phyloP scores from a whole-genome alignment of 768 basidiomycete species.

The Leucogyrophana mollusca region DNA sequence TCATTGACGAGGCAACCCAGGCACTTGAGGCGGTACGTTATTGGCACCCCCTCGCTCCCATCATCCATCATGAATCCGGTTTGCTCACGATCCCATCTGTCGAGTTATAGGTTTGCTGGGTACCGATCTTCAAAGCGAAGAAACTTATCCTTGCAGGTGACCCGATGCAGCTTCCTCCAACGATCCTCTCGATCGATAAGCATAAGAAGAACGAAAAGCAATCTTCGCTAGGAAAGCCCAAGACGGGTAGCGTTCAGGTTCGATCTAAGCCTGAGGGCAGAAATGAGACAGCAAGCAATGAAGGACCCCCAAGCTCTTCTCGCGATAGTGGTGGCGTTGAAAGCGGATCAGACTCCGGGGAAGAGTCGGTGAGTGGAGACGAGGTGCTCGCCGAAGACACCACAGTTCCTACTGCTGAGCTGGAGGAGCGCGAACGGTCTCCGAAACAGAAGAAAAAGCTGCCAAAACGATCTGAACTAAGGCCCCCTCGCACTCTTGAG shows the following conservation, averaged over 20 bases:
- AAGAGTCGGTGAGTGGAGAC: constrained; percentile 19
- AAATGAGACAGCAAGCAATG: not conserved
- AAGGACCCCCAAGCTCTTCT: not conserved
- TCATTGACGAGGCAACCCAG: constrained; percentile 98
- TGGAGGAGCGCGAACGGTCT: constrained; percentile 2
- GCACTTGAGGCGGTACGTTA: constrained; percentile 83
- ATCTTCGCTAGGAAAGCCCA: too few relatives aligned
- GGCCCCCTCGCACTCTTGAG: constrained; percentile 73
- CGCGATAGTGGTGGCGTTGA: not conserved
- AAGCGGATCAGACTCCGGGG: constrained; percentile 13
- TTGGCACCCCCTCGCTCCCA: not conserved
- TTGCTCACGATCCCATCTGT: not conserved
- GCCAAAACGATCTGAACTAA: constrained; percentile 27
- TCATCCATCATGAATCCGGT: not conserved
- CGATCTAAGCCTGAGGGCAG: constrained; percentile 3
- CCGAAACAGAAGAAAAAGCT: constrained; percentile 10
- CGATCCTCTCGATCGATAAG: constrained; percentile 68
- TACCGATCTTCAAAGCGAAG: constrained; percentile 89
- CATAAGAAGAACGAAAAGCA: constrained; percentile 32
- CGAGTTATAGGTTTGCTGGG: constrained; percentile 62
- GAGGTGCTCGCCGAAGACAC: constrained; percentile 17
- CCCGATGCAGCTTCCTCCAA: constrained; percentile 94
- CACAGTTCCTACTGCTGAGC: not conserved
- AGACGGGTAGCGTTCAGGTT: too few relatives aligned
- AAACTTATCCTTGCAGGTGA: constrained; percentile 92